Base-by-base conservation (phyloP, 306 rosid genomes). In the Dalbergia cultrata region DNA sequence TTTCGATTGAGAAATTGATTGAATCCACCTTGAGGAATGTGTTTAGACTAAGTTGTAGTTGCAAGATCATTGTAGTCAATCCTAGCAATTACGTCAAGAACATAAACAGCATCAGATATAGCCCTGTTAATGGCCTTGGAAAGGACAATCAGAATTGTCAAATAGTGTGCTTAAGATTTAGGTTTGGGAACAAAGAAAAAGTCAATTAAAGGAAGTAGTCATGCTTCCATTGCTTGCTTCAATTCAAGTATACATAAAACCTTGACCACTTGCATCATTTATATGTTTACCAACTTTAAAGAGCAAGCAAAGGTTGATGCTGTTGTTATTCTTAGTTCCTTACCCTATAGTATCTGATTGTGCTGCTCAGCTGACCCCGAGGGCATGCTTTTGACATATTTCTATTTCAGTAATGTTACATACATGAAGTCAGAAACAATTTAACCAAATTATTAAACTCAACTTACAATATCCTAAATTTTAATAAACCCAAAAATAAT, bases 341-440 rank as follows among this genome's bases (percentile, higher is more conserved):
- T 81, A 90, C 91, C 91, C 91, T 10, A 87, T 26, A n/a, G 89
- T 77, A 57, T 91, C 92, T 19, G n/a, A n/a, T n/a, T n/a, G n/a
- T n/a, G n/a, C n/a, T n/a, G n/a, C n/a, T n/a, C n/a, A n/a, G n/a
- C n/a, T n/a, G n/a, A n/a, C n/a, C n/a, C n/a, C n/a, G n/a, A n/a
- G n/a, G n/a, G n/a, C n/a, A n/a, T n/a, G n/a, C n/a, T n/a, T n/a
- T n/a, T n/a, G n/a, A n/a, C n/a, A n/a, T n/a, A n/a, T n/a, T n/a
- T n/a, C n/a, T n/a, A n/a, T n/a, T n/a, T n/a, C n/a, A n/a, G n/a
- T n/a, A n/a, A n/a, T n/a, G n/a, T n/a, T n/a, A n/a, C n/a, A n/a
- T n/a, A n/a, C n/a, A n/a, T n/a, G n/a, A n/a, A n/a, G n/a, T n/a
- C n/a, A n/a, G n/a, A n/a, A n/a, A n/a, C n/a, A n/a, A n/a, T n/a